Evolutionary conservation across 768 basidiomycete species (phyloP).

Genomic region (Collybia sordida): DNA sequence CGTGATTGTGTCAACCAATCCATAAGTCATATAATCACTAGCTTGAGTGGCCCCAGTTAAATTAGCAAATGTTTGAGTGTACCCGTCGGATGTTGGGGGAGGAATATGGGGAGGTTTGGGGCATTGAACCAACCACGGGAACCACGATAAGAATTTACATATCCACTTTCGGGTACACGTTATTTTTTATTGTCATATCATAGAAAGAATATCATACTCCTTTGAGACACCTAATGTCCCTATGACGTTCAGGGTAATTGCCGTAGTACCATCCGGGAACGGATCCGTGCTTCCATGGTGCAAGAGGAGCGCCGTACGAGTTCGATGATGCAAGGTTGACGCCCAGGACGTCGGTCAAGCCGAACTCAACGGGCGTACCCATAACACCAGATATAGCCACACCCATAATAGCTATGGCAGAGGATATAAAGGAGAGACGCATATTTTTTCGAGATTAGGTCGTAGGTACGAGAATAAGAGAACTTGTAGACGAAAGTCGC

Average conservation of each 20-base stretch:
- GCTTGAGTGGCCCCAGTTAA: slow-evolving; percentile 30
- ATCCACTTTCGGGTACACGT: slow-evolving; percentile 14
- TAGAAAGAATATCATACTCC: slow-evolving; percentile 8
- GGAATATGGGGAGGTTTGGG: slow-evolving; percentile 23
- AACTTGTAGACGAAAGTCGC: neutral
- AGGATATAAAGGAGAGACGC: neutral
- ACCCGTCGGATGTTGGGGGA: slow-evolving; percentile 21
- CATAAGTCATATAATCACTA: slow-evolving; percentile 33
- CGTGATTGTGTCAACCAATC: slow-evolving; percentile 30
- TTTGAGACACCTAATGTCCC: slow-evolving; percentile 20
- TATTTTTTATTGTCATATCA: neutral
- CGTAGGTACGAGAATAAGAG: neutral
- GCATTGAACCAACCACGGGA: slow-evolving; percentile 18
- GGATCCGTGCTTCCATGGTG: slow-evolving; percentile 28
- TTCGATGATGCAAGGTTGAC: slow-evolving; percentile 16
- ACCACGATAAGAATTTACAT: slow-evolving; percentile 20
- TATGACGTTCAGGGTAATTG: slow-evolving; percentile 19
- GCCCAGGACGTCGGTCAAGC: slow-evolving; percentile 5
- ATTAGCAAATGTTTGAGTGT: slow-evolving; percentile 24
- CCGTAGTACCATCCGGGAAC: slow-evolving; percentile 41
- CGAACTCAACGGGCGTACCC: slow-evolving; percentile 4
- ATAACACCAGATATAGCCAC: neutral
- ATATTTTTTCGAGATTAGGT: neutral
- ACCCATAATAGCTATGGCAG: neutral
- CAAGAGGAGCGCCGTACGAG: slow-evolving; percentile 31